Percentiles rank a stretch among this genome's conserved stretches.
Conservation (phyloP, 1,284 basidiomycete genomes). For the Microbotryum violaceum region DNA sequence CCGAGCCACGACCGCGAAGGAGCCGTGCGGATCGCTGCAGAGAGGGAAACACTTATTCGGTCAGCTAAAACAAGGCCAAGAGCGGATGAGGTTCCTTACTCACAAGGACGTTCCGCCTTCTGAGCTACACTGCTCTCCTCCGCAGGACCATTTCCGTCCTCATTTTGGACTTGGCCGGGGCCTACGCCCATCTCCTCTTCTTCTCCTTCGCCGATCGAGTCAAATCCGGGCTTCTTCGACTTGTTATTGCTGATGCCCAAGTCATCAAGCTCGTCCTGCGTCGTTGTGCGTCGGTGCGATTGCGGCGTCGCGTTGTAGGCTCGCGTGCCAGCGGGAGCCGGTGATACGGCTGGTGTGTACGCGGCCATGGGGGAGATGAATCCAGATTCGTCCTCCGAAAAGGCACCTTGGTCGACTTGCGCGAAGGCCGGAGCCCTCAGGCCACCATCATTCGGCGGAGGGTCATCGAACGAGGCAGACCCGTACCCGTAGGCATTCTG, state of each 20-base stretch:
- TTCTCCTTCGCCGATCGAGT: conserved; percentile 23
- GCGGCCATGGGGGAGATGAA: conserved; percentile 36
- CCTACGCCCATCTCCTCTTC: conserved; percentile 9
- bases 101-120: conserved; percentile 20
- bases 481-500: no score
- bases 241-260: conserved; percentile 77
- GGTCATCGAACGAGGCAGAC: neutral
- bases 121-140: conserved; percentile 33
- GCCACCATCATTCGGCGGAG: neutral
- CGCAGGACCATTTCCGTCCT: neutral
- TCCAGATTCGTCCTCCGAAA: conserved; percentile 31
- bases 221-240: conserved; percentile 45
- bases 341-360: conserved; percentile 23
- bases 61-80: neutral
- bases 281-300: conserved; percentile 39
- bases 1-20: conserved; percentile 58
- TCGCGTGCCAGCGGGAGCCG: conserved; percentile 12
- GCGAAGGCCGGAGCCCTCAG: conserved; percentile 14
- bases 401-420: conserved; percentile 12
- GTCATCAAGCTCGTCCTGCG: conserved; percentile 71
- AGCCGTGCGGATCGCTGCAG: conserved; percentile 28
- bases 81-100: neutral
- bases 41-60: neutral
- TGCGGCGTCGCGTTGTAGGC: conserved; percentile 5
- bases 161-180: neutral